Evolutionary conservation across 495 filamentous ascomycete species (phyloP), one percentile per base, ranked within the genome.

Genomic region (Xylaria nigripes): DNA sequence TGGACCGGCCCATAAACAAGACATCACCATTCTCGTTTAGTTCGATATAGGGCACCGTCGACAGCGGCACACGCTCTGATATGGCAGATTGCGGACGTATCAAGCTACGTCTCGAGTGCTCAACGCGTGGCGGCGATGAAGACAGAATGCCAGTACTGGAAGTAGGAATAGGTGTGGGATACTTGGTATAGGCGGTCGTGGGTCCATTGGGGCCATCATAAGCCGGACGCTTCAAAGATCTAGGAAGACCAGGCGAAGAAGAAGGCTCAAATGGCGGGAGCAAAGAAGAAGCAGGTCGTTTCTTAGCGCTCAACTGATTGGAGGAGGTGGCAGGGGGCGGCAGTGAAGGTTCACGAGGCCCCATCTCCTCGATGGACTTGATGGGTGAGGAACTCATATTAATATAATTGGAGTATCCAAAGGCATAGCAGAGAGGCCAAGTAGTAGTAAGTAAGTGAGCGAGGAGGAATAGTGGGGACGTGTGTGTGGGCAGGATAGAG

Each of bases 231-330:
- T 90, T 86, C 50, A 76, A 73, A 13, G 86, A 81, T 38, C 86
- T 79, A 58, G 90, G 89, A 52, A 92, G 80, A 54, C 76, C 81
- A 23, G 91, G 93, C 27, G 92, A 95, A 12, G 90, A 94, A 47
- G 87, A 92, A 51, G 86, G 93, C 72, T 98, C 93, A 70, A 97
- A 96, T 6, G 93, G 85, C 54, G 93, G 93, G 34, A 97, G 81
- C 45, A 98, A 70, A 51, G 89, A 81, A 16, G 87, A 78, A 56
- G 86, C 86, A 40, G 87, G 81, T 70, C 89, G 84, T 75, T 94
- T 94, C 51, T 83, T 69, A 58, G 87, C 82, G 45, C 80, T 78
- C 13, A 73, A 19, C 34, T 41, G 50, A 13, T 24, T 38, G 50
- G 54, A 42, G 38, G 63, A 59, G 56, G 51, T 57, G 30, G 58